Evolutionary conservation across 352 stramenopile species (phyloP).

Genomic region (Phytophthora vignae): DNA sequence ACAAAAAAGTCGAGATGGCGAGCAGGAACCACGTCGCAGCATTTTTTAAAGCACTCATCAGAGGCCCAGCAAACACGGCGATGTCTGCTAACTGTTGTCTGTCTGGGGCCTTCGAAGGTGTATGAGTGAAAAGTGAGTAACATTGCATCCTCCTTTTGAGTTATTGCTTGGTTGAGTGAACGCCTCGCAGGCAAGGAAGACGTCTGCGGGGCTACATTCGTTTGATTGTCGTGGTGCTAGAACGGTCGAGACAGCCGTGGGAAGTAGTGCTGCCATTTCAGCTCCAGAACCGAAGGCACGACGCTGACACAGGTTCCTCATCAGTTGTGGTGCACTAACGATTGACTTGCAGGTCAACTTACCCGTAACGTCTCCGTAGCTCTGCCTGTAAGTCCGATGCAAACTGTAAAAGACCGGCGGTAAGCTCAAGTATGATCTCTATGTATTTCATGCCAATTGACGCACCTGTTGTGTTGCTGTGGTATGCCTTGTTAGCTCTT

Average conservation of each 20-base stretch:
- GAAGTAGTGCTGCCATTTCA: conserved; percentile 67
- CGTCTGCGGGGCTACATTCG: neutral
- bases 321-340: conserved; percentile 1
- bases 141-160: conserved; percentile 41
- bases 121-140: conserved; percentile 43
- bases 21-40: conserved; percentile 37
- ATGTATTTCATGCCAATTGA: neutral
- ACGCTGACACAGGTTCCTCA: conserved; percentile 33
- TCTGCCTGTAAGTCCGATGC: conserved; percentile 55
- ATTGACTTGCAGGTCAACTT: conserved; percentile 9
- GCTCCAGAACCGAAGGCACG: conserved; percentile 58
- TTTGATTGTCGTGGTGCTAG: conserved; percentile 9
- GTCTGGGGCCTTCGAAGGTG: conserved; percentile 19
- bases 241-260: conserved; percentile 32
- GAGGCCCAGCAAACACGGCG: conserved; percentile 23
- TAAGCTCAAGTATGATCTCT: neutral
- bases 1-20: conserved; percentile 35
- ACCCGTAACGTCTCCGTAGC: conserved; percentile 71
- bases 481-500: conserved; percentile 37
- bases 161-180: conserved; percentile 30
- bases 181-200: conserved; percentile 9
- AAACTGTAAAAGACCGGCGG: conserved; percentile 43
- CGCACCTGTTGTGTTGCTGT: conserved; percentile 46
- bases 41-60: conserved; percentile 40
- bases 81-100: conserved; percentile 17